Percentiles rank a stretch among this genome's conserved stretches.
Evolutionary conservation across 1,284 basidiomycete genomes (phyloP).

Genomic region (Papiliotrema fonsecae): DNA sequence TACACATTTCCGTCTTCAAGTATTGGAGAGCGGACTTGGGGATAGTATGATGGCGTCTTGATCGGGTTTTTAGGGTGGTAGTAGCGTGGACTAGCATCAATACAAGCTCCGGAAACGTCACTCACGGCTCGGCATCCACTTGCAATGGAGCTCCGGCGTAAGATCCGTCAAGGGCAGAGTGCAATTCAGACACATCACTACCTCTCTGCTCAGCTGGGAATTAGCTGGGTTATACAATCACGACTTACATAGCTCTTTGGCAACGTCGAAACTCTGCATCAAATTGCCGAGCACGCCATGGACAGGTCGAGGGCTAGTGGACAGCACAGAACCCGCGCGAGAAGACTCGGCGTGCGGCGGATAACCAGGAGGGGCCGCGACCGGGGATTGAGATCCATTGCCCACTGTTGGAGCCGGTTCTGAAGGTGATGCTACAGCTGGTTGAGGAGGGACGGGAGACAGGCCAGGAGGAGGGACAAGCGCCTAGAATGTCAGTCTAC

Average conservation of each 20-base stretch:
- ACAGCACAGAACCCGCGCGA: constrained; percentile 56
- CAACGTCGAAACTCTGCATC: constrained; percentile 89
- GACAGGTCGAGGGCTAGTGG: constrained; percentile 12
- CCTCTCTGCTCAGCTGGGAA: constrained; percentile 69
- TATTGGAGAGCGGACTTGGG: constrained; percentile 75
- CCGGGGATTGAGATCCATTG: neutral
- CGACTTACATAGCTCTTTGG: constrained; percentile 83
- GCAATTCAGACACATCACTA: constrained; percentile 79
- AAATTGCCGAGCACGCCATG: constrained; percentile 75
- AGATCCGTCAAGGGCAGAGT: constrained; percentile 86
- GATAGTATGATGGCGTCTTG: constrained; percentile 90
- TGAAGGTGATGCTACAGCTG: neutral
- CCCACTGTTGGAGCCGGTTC: neutral
- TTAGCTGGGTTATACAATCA: neutral
- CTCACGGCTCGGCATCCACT: constrained; percentile 88
- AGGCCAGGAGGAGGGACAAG: constrained; percentile 1
- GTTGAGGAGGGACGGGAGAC: constrained; percentile 5
- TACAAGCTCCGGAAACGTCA: constrained; percentile 5
- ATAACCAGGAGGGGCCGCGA: constrained; percentile 13
- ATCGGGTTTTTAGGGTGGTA: constrained; percentile 92
- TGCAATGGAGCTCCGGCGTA: constrained; percentile 86
- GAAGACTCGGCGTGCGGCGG: constrained; percentile 43
- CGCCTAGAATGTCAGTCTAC: no score
- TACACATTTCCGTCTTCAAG: constrained; percentile 84
- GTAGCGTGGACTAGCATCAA: constrained; percentile 72